phyloP scores from a whole-genome alignment of 345 rosid genomes.

The Schrenkiella parvula region DNA sequence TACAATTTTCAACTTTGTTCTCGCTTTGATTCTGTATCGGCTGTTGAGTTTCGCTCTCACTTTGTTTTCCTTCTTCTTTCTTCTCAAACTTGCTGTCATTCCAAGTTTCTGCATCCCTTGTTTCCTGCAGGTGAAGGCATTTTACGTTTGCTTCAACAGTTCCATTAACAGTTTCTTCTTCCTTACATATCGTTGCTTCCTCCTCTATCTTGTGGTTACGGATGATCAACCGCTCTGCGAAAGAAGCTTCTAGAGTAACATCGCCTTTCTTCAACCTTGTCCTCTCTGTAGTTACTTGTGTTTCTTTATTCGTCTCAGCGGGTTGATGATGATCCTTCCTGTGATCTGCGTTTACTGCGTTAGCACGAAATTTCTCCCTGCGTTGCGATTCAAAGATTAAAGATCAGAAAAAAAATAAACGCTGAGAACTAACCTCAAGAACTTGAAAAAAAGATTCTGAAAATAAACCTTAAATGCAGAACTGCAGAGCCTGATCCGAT shows the following conservation, averaged over 20 bases:
- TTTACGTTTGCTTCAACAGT: not conserved
- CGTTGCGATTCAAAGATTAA: not conserved
- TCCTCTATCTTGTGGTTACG: constrained; percentile 1
- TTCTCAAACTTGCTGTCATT: not conserved
- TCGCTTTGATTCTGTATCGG: not conserved
- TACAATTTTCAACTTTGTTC: not conserved
- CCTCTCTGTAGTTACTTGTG: not conserved
- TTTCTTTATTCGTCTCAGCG: not conserved
- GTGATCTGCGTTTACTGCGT: not conserved
- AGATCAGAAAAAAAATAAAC: not conserved
- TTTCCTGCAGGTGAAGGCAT: constrained; percentile 21
- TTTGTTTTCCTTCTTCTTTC: not conserved
- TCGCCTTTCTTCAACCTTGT: not conserved
- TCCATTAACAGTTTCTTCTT: not conserved
- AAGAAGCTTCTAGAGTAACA: not conserved
- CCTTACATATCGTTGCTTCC: constrained; percentile 5
- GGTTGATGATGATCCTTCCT: not conserved
- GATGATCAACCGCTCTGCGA: not conserved
- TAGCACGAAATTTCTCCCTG: constrained; percentile 18
- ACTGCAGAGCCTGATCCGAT: constrained; percentile 39
- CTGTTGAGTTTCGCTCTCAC: no score
- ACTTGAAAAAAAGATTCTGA: not conserved
- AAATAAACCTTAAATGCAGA: constrained; percentile 30
- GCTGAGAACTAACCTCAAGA: not conserved
- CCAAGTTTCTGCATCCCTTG: constrained; percentile 8